Conservation (phyloP, 176 grass and related monocot genomes). For the Paspalum vaginatum region DNA sequence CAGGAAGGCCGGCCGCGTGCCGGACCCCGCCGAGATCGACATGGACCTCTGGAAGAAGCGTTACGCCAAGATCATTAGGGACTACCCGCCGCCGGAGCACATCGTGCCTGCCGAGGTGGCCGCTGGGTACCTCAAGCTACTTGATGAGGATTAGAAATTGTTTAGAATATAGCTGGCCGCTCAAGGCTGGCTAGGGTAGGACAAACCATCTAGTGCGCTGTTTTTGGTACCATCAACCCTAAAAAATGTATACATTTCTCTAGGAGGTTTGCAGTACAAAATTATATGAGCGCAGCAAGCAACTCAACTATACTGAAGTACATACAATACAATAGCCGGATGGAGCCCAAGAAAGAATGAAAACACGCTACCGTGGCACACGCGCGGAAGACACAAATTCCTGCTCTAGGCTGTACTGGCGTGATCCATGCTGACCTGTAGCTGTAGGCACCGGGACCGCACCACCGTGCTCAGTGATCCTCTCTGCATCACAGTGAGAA, state of each 20-base stretch:
- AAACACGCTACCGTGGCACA: constrained; percentile 29
- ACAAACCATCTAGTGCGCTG: not conserved
- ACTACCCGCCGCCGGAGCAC: too few species aligned
- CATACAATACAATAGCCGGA: not conserved
- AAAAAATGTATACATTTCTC: not conserved
- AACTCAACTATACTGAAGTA: too few species aligned
- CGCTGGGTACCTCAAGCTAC: too few species aligned
- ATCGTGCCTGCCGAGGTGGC: too few species aligned
- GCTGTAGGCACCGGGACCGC: not conserved
- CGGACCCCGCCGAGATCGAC: not conserved
- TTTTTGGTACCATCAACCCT: too few species aligned
- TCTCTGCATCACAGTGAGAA: not conserved
- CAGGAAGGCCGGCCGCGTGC: not conserved
- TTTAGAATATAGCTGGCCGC: too few species aligned
- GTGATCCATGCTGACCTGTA: not conserved
- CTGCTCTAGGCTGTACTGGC: constrained; percentile 36
- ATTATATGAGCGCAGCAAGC: too few species aligned
- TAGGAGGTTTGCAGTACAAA: not conserved
- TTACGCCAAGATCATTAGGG: not conserved
- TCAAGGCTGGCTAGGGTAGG: too few species aligned
- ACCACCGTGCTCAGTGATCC: not conserved
- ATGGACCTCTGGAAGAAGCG: not conserved
- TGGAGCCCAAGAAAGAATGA: not conserved
- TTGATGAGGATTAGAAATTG: too few species aligned
- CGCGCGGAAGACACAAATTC: constrained; percentile 17